Percentiles rank a stretch among this genome's conserved stretches.
These are phyloP conservation scores for Dentipellis fragilis DNA, from an alignment of 768 basidiomycete genomes.

Conservation along the genomic window DNA sequence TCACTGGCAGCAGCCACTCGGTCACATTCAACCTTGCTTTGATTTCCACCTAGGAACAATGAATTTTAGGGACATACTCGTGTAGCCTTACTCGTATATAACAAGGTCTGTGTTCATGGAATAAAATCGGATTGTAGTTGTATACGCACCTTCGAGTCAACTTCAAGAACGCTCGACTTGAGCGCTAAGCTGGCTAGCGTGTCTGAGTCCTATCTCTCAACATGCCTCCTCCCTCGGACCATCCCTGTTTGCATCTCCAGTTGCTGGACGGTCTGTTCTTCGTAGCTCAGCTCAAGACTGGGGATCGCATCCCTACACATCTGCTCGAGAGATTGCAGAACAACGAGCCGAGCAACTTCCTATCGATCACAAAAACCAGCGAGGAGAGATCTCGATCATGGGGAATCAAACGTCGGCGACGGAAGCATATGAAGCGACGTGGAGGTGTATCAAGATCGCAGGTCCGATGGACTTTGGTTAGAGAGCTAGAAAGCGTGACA, in stretches of 20 bases:
- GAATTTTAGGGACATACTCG: too few species aligned
- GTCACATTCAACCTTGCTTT: slow-evolving; percentile 19
- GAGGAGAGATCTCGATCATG: slow-evolving; percentile 63
- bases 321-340: background rate
- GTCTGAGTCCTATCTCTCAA: background rate
- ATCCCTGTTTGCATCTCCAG: background rate
- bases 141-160: too few species aligned
- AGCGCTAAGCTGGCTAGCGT: too few species aligned
- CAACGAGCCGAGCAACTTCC: slow-evolving; percentile 20
- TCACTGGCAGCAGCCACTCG: slow-evolving; percentile 19
- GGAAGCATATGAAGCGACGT: slow-evolving; percentile 17
- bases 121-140: too few species aligned
- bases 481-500: background rate
- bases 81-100: too few species aligned
- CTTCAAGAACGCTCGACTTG: too few species aligned
- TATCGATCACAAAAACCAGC: slow-evolving; percentile 47
- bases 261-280: background rate
- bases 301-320: background rate
- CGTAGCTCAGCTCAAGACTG: background rate
- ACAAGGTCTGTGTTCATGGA: too few species aligned
- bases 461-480: slow-evolving; percentile 1
- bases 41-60: slow-evolving; percentile 11
- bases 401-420: slow-evolving; percentile 24
- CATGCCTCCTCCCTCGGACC: background rate
- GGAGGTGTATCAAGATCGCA: background rate